phyloP scores from a whole-genome alignment of 345 rosid species.

The Euphorbia lathyris region DNA sequence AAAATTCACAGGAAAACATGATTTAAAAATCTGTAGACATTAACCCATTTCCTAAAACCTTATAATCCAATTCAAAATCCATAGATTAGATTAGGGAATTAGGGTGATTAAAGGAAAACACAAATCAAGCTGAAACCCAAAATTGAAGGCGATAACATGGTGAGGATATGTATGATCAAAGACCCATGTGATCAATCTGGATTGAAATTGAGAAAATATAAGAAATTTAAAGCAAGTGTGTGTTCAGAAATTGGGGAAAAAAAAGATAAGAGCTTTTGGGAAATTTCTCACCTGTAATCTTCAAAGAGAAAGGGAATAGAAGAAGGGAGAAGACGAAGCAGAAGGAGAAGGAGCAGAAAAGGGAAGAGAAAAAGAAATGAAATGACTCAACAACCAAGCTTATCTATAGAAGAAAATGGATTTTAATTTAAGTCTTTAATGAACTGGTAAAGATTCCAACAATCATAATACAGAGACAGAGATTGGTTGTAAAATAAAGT shows the following conservation, averaged over 20 bases:
- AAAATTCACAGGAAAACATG: neutral
- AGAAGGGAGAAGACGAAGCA: constrained; percentile 4
- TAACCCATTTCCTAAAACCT: constrained; percentile 5
- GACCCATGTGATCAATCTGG: neutral
- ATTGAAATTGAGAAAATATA: neutral
- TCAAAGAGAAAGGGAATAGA: neutral
- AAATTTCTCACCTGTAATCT: constrained; percentile 19
- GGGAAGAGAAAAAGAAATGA: neutral
- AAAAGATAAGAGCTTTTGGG: neutral
- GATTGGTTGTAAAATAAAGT: neutral
- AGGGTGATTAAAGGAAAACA: neutral
- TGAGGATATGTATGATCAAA: neutral
- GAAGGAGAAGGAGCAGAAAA: too few relatives aligned
- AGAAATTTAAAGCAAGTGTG: neutral
- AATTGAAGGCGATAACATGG: neutral
- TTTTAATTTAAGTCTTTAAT: constrained; percentile 7
- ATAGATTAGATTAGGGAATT: neutral
- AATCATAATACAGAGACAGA: neutral
- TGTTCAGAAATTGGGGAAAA: neutral
- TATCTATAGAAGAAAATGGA: constrained; percentile 19
- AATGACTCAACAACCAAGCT: constrained; percentile 50
- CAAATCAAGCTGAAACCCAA: constrained; percentile 11
- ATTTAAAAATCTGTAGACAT: neutral
- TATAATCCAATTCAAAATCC: constrained; percentile 1
- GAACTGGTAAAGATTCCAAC: constrained; percentile 31